Evolutionary conservation across 176 grass and related monocot genomes (phyloP).

Genomic region (Eragrostis curvula): DNA sequence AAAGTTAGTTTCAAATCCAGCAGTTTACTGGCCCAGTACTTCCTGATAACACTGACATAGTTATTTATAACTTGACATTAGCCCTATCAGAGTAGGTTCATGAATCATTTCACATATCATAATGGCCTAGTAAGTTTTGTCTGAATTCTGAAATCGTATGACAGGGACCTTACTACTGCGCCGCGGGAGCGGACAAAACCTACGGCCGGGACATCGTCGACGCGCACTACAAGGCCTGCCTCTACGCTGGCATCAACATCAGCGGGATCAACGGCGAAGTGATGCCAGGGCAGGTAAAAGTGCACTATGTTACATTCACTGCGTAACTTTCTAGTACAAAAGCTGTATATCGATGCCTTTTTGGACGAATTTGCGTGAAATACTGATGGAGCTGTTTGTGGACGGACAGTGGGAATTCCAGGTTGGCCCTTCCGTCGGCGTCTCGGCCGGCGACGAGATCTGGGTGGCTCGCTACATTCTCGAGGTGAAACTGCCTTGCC

Average conservation of each 20-base stretch:
- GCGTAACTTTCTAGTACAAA: neutral
- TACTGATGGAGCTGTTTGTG: neutral
- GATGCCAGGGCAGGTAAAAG: slow-evolving; percentile 80
- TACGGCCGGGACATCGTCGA: slow-evolving; percentile 81
- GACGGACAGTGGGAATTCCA: slow-evolving; percentile 85
- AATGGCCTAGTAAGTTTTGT: neutral
- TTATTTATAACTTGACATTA: neutral
- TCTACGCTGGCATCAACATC: slow-evolving; percentile 81
- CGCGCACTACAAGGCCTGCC: slow-evolving; percentile 81
- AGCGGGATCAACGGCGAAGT: slow-evolving; percentile 88
- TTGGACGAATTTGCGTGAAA: neutral
- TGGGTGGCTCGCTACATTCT: slow-evolving; percentile 89
- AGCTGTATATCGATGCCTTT: neutral
- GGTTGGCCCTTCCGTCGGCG: slow-evolving; percentile 71
- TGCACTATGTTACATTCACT: neutral
- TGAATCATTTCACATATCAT: neutral
- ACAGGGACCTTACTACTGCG: slow-evolving; percentile 90
- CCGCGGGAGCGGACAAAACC: slow-evolving; percentile 67
- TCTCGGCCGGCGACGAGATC: slow-evolving; percentile 66
- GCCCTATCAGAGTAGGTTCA: neutral
- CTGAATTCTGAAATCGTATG: neutral
- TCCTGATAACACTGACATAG: neutral
- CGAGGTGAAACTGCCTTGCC: slow-evolving; percentile 46
- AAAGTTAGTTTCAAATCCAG: neutral
- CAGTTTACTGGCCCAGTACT: neutral